phyloP scores from a whole-genome alignment of 768 basidiomycete species.

The Trametes meyenii region DNA sequence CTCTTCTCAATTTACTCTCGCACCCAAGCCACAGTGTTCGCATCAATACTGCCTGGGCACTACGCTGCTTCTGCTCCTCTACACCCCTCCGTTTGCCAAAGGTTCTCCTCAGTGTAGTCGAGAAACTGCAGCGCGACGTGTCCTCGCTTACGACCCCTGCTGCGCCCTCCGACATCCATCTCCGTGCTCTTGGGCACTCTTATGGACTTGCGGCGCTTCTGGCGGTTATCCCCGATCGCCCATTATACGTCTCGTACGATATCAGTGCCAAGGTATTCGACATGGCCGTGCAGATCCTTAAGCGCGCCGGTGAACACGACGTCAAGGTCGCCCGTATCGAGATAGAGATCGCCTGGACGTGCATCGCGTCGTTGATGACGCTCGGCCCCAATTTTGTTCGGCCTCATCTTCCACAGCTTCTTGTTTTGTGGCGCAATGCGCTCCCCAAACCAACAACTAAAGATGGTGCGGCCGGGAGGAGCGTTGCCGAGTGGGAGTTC shows the following conservation, averaged over 20 bases:
- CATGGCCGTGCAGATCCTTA: conserved; percentile 87
- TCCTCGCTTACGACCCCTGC: conserved; percentile 70
- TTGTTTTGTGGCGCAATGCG: conserved; percentile 97
- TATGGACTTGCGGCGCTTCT: conserved; percentile 89
- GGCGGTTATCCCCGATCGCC: conserved; percentile 81
- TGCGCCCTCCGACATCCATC: conserved; percentile 68
- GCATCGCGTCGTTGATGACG: conserved; percentile 88
- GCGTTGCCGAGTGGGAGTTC: conserved; percentile 85
- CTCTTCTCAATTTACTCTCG: conserved; percentile 79
- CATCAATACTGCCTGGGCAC: conserved; percentile 82
- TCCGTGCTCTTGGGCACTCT: conserved; percentile 82
- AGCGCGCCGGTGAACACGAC: conserved; percentile 90
- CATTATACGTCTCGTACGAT: conserved; percentile 94
- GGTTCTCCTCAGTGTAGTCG: conserved; percentile 73
- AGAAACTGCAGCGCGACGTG: conserved; percentile 84
- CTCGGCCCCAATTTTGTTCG: conserved; percentile 94
- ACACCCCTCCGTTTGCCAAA: conserved; percentile 85
- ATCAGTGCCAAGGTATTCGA: conserved; percentile 89
- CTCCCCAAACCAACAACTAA: conserved; percentile 93
- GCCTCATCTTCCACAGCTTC: conserved; percentile 88
- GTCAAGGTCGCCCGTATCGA: conserved; percentile 80
- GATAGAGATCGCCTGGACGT: conserved; percentile 93
- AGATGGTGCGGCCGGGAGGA: conserved; percentile 67
- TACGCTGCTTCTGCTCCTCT: conserved; percentile 88
- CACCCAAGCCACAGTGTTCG: conserved; percentile 91